Evolutionary conservation across 2,329 filamentous ascomycete genomes (phyloP).

Genomic region (Chrysoporthe austroafricana): DNA sequence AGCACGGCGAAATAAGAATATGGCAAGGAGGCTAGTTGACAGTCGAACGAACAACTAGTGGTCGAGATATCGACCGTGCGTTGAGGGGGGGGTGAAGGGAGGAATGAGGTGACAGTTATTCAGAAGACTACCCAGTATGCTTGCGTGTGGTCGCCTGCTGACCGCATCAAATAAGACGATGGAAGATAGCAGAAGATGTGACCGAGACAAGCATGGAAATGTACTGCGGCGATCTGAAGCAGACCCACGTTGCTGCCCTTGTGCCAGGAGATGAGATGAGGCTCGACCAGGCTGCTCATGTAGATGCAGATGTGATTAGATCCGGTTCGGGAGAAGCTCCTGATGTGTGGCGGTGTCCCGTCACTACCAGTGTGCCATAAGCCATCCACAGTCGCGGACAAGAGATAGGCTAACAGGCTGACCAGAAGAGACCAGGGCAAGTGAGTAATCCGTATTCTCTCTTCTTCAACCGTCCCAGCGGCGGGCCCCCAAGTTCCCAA

Average conservation of each 20-base stretch:
- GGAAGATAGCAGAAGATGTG: not conserved
- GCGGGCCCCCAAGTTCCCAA: no score
- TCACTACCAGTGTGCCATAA: not conserved
- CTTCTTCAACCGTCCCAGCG: not conserved
- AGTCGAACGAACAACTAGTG: not conserved
- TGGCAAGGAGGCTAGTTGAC: not conserved
- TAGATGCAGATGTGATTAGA: not conserved
- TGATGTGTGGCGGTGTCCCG: not conserved
- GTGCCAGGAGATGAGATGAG: not conserved
- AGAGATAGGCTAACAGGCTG: not conserved
- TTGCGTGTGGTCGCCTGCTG: not conserved
- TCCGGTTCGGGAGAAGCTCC: not conserved
- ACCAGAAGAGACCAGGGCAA: not conserved
- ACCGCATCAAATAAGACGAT: not conserved
- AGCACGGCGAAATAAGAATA: not conserved
- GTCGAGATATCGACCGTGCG: not conserved
- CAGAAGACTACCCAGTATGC: no score
- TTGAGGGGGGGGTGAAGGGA: not conserved
- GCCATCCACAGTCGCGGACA: not conserved
- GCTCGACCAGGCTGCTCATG: not conserved
- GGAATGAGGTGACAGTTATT: not conserved
- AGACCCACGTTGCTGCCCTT: not conserved
- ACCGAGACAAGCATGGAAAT: no score
- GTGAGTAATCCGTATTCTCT: not conserved
- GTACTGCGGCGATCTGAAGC: not conserved